These are phyloP conservation scores for Mycena metata DNA, from an alignment of 768 basidiomycete genomes.

Conservation along the genomic window DNA sequence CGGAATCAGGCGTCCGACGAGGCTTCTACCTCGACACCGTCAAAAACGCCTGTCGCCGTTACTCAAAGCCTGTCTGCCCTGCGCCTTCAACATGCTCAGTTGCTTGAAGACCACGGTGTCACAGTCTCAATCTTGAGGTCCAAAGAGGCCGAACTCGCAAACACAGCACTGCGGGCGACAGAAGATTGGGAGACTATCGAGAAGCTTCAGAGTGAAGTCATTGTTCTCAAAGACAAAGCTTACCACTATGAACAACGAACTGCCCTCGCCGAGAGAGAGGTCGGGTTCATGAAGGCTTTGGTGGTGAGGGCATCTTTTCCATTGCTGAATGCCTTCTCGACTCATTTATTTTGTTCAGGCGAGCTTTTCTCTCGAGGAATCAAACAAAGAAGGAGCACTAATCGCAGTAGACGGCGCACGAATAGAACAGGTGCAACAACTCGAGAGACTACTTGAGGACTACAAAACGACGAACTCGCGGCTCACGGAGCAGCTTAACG, in stretches of 20 bases:
- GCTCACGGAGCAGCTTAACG: slow-evolving; percentile 65
- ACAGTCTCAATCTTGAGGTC: slow-evolving; percentile 64
- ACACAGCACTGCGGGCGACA: slow-evolving; percentile 51
- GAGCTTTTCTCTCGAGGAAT: slow-evolving; percentile 74
- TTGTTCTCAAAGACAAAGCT: slow-evolving; percentile 54
- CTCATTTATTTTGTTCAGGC: slow-evolving; percentile 54
- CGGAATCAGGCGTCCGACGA: slow-evolving; percentile 47
- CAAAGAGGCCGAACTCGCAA: slow-evolving; percentile 66
- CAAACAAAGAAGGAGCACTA: slow-evolving; percentile 45
- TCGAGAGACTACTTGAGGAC: slow-evolving; percentile 67
- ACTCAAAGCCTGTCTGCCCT: slow-evolving; percentile 71
- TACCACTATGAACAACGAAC: slow-evolving; percentile 48
- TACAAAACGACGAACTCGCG: slow-evolving; percentile 65
- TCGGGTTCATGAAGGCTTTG: slow-evolving; percentile 76
- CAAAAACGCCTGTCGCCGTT: slow-evolving; percentile 65
- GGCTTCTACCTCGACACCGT: slow-evolving; percentile 48
- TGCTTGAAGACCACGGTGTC: slow-evolving; percentile 78
- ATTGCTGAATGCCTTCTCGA: neutral
- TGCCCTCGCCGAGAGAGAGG: slow-evolving; percentile 65
- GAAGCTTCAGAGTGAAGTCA: slow-evolving; percentile 53
- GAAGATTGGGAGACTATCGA: slow-evolving; percentile 52
- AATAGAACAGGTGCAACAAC: slow-evolving; percentile 62
- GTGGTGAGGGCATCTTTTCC: slow-evolving; percentile 60
- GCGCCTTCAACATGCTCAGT: slow-evolving; percentile 70
- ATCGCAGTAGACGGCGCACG: slow-evolving; percentile 54